Evolutionary conservation across 2,329 filamentous ascomycete genomes (phyloP).

Genomic region (Sclerotinia spermophila): DNA sequence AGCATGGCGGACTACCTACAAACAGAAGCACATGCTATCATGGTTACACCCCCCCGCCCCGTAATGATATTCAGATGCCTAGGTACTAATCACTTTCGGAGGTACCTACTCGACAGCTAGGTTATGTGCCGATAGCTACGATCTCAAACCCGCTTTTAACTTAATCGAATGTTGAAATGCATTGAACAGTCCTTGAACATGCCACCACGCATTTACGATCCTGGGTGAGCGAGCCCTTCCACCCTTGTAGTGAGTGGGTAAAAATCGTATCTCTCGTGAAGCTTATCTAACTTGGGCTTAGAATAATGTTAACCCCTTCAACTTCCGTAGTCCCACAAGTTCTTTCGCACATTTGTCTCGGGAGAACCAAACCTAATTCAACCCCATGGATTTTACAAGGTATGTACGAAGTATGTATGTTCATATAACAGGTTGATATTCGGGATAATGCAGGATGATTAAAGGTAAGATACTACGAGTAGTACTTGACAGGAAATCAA

Average conservation of each 20-base stretch:
- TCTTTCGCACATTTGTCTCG: conserved; percentile 6
- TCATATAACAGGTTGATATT: neutral
- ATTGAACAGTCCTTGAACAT: conserved; percentile 15
- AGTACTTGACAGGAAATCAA: neutral
- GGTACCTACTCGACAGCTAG: neutral
- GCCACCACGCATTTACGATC: conserved; percentile 14
- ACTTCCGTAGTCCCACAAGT: conserved; percentile 13
- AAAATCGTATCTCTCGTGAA: neutral
- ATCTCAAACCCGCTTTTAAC: conserved; percentile 8
- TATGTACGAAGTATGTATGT: neutral
- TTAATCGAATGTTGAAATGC: conserved; percentile 8
- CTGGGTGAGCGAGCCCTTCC: neutral
- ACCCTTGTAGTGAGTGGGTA: neutral
- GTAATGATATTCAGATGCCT: neutral
- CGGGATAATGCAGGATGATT: neutral
- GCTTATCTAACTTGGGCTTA: conserved; percentile 9
- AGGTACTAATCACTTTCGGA: neutral
- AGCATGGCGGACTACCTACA: neutral
- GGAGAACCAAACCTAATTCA: conserved; percentile 8
- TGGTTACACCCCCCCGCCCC: neutral
- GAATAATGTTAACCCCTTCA: neutral
- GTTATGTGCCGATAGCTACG: neutral
- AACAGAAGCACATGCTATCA: neutral
- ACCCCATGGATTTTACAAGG: neutral
- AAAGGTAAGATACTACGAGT: neutral